Base-by-base conservation (phyloP, 1,284 basidiomycete genomes). In the Trametes pubescens region DNA sequence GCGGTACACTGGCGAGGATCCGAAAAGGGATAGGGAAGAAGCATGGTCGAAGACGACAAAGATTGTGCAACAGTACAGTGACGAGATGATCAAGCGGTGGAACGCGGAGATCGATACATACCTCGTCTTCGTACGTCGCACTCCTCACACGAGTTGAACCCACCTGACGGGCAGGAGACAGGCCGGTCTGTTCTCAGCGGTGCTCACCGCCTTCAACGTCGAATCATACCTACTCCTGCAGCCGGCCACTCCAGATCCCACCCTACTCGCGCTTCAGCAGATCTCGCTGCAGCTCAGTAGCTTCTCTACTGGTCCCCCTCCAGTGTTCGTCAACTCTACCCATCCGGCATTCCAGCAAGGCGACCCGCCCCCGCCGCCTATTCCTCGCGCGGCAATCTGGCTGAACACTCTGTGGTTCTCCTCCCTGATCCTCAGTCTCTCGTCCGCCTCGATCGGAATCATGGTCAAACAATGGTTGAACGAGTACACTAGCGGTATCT, bases 381-480 rank as follows among this genome's bases (percentile, higher is more conserved):
- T 34, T 14, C 40, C 59, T 1, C 32, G 26, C 3, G 60, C 51
- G 8, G 47, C 59, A 1, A 43, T 69, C 14, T 51, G 51, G 35
- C 46, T 70, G 54, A 69, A 69, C 37, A 34, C 32, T 4, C 47
- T 66, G 2, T 70, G 69, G 67, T 70, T 68, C 57, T 58, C 61
- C 0, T 58, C 61, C 44, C 55, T 70, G 1, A 58, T 69, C 2
- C 53, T 51, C 44, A 68, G 65, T 24, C 69, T 70, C 4, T 24
- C 62, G 3, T 35, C 67, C 4, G 59, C 69, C 0, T 57, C 59
- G 4, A 40, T 67, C 16, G 61, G 57, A 1, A 66, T 70, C 29
- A 44, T 66, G 38, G 69, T 65, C 43, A 68, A 69, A 22, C 67
- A 71, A 35, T 72, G 71, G 71, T 29, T 66, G 6, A 51, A 47